Evolutionary conservation across 257 asterid species (phyloP), one percentile per base, ranked within the genome.

Genomic region (Solanum acaule): DNA sequence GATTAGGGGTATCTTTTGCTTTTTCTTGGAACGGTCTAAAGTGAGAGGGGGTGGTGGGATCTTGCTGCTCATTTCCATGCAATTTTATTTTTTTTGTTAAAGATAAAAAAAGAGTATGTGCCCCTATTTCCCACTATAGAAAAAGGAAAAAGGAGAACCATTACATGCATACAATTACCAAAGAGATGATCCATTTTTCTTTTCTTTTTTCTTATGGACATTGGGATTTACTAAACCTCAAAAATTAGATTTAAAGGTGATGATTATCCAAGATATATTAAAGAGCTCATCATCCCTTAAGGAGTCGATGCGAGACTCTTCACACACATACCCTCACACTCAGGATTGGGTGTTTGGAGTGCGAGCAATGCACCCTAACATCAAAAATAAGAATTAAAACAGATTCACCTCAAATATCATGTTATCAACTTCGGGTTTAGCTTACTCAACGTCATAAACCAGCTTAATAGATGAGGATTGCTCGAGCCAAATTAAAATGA

Each of bases 11-110:
- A 81, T 85, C 89, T 91, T 89, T 89, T 87, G 90, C 90, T 89
- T 91, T 91, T 89, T 86, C 86, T 84, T 88, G 89, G 72, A 89
- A 87, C 67, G 88, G 90, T 88, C 90, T 79, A 91, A 91, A 91
- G 92, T 89, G 49, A 44, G 71, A 46, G 75, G 38, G 67, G 67
- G 82, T n/a, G n/a, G n/a, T n/a, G n/a, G n/a, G n/a, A n/a, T n/a
- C n/a, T n/a, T n/a, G n/a, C n/a, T n/a, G n/a, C n/a, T n/a, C n/a
- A n/a, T n/a, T n/a, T 25, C 89, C 91, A 86, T 89, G 91, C 91
- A 87, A 68, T 29, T 65, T 56, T 52, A 5, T 49, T 49, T 49
- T 18, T 56, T 56, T 37, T 40, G 77, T n/a, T 35, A 87, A 87
- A 52, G 70, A 40, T 18, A 1, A 16, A 34, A 33, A 31, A 44